Evolutionary conservation across 352 stramenopile genomes (phyloP), one percentile per base, ranked within the genome.

Genomic region (Phytopythium boreale): DNA sequence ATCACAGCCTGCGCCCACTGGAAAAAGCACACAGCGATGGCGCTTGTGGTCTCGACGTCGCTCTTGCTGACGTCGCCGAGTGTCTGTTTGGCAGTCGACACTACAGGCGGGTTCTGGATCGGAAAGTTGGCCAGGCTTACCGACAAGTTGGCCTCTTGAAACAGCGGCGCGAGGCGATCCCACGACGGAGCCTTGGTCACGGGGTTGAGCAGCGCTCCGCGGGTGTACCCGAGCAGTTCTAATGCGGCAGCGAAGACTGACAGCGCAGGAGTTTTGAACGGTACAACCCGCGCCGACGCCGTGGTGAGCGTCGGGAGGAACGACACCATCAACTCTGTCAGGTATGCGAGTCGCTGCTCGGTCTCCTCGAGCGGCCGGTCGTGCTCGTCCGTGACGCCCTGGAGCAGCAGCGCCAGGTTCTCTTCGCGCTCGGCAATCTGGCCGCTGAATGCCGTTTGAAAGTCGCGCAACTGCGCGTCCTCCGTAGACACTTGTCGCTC

Each of bases 391-490:
- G 53, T 59, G n/a, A 81, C 60, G 47, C 71, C 72, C 46, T 81
- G 68, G 41, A 90, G 67, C 47, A 80, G 73, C 17, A 77, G 62
- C 49, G 72, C 65, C 31, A 88, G 63, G 61, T 80, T 91, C 63
- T 92, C 83, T 55, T 92, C 83, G 22, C 88, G 80, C 26, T 83
- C 78, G 20, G 80, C 61, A 8, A 90, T 59, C 43, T 92, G 72
- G 0, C 74, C 78, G 2, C 59, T 63, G 56, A 89, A 88, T 7
- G 81, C 79, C 31, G 88, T 76, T 19, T 81, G 67, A 59, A 92
- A 88, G 61, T 90, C 83, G n/a, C 84, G 75, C 47, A 90, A 59
- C 37, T 79, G 43, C 10, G 69, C 77, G 27, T 92, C 81, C 10
- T 90, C 80, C 9, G 68, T 68, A 3, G 73, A 66, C 2, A 70